Evolutionary conservation across 2,329 filamentous ascomycete species (phyloP).

Genomic region (Neofusicoccum kwambonambiense): DNA sequence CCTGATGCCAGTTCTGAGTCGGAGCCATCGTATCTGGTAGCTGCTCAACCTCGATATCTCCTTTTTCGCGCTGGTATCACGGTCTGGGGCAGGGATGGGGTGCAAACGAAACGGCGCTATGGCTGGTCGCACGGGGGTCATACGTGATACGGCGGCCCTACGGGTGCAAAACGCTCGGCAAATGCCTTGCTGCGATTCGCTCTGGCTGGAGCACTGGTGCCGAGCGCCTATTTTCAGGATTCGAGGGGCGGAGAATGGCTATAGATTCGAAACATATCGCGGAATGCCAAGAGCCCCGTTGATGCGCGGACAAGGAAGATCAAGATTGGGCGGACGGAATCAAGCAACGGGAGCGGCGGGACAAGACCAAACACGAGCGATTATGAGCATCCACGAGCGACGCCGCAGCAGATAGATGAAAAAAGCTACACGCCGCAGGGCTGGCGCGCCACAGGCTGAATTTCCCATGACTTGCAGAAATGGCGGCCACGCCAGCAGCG

Average conservation of each 20-base stretch:
- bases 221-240: background rate
- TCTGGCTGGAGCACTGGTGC: background rate
- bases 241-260: background rate
- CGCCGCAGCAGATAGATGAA: background rate
- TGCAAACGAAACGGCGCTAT: constrained; percentile 14
- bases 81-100: background rate
- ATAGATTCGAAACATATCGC: constrained; percentile 11
- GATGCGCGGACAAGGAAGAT: constrained; percentile 4
- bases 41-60: background rate
- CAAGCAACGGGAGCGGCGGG: constrained; percentile 4
- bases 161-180: constrained; percentile 1
- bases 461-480: background rate
- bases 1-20: background rate
- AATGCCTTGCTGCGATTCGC: background rate
- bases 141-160: background rate
- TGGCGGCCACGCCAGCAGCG: background rate
- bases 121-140: background rate
- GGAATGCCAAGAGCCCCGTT: constrained; percentile 8
- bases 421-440: background rate
- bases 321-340: background rate
- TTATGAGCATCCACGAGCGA: no score
- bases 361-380: background rate
- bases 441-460: background rate
- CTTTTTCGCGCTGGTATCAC: background rate
- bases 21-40: background rate